A percentile compares a stretch with the other conserved stretches of the same genome.
Conservation (phyloP, 805 yeast species). For the Kuraishia molischiana region DNA sequence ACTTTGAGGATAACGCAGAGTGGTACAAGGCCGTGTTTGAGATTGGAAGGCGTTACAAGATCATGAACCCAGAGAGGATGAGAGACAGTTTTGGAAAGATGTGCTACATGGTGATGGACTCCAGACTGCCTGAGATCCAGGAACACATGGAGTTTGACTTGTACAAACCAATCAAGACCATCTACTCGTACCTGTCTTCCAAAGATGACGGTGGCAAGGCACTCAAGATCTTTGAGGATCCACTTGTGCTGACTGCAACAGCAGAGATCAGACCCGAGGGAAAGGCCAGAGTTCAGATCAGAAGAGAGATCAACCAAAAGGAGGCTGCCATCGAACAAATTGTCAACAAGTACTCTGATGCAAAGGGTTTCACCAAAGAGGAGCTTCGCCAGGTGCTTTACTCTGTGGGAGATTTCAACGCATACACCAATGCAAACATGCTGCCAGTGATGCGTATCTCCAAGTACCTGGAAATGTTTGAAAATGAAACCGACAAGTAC, state of each 20-base stretch:
- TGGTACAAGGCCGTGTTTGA: constrained; percentile 70
- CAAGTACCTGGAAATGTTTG: constrained; percentile 36
- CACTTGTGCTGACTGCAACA: constrained; percentile 51
- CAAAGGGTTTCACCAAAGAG: constrained; percentile 37
- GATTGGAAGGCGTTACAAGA: constrained; percentile 71
- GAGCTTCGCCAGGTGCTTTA: constrained; percentile 64
- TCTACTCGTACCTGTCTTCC: constrained; percentile 34
- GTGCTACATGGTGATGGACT: constrained; percentile 82
- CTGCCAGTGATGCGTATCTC: constrained; percentile 59
- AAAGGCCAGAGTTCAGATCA: constrained; percentile 42
- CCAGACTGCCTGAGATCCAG: constrained; percentile 60
- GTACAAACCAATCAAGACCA: constrained; percentile 63
- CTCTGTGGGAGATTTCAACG: constrained; percentile 72
- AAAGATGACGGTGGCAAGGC: constrained; percentile 23
- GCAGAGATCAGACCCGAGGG: constrained; percentile 55
- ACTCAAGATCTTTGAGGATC: constrained; percentile 43
- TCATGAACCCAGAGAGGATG: constrained; percentile 80
- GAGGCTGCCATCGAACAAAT: constrained; percentile 60
- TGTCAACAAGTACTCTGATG: constrained; percentile 35
- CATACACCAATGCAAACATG: constrained; percentile 60
- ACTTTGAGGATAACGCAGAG: constrained; percentile 57
- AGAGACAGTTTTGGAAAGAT: constrained; percentile 71
- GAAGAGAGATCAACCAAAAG: constrained; percentile 51
- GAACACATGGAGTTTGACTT: constrained; percentile 69
- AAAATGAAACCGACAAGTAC: constrained; percentile 26